Conservation (phyloP, 306 rosid species). For the Pachyrhizus erosus region DNA sequence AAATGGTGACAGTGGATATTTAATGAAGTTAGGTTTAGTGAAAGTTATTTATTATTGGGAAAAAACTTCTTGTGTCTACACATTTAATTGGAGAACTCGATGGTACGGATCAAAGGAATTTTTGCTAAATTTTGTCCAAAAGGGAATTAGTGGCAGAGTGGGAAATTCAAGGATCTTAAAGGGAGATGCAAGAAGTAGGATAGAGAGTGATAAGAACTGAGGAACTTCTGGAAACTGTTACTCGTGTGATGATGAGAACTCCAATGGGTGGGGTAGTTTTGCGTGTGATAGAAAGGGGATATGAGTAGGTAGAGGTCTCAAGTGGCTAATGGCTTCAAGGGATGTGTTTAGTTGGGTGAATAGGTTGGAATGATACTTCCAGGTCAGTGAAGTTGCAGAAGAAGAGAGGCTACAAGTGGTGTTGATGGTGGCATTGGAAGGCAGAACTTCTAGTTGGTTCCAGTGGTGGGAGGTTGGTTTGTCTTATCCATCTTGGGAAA, state of each 20-base stretch:
- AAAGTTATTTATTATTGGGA: not conserved
- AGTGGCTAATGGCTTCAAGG: not conserved
- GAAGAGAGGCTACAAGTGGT: not conserved
- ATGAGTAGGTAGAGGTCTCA: not conserved
- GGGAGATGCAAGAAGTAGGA: not conserved
- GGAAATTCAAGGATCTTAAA: not conserved
- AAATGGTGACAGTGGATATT: not conserved
- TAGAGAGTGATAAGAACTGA: not conserved
- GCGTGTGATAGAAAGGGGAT: not conserved
- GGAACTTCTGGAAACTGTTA: not conserved
- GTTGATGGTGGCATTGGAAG: not conserved
- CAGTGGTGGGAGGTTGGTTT: not conserved
- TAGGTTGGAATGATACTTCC: not conserved
- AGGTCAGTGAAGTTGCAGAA: not conserved
- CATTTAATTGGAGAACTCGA: not conserved
- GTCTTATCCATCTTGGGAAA: not conserved
- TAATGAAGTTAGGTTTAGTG: not conserved
- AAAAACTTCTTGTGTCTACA: not conserved
- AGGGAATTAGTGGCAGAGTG: not conserved
- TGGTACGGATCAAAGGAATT: not conserved
- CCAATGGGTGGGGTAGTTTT: not conserved
- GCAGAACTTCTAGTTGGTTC: not conserved
- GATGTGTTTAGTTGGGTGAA: not conserved
- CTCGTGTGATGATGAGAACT: not conserved
- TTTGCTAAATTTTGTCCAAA: not conserved